Evolutionary conservation across 345 rosid genomes (phyloP).

Genomic region (Hypericum androsaemum): DNA sequence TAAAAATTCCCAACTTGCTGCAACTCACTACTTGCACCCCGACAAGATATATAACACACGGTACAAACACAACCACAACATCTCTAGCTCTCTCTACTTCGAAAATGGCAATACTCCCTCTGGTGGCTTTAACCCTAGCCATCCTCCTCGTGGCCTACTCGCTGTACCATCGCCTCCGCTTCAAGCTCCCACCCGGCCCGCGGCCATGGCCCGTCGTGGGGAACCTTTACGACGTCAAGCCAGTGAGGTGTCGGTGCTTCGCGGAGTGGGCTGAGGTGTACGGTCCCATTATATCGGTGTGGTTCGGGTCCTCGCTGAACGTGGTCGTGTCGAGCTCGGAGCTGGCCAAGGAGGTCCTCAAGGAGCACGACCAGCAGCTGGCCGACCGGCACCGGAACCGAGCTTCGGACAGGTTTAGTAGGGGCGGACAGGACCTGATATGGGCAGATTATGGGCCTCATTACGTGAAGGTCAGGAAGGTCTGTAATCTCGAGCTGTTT

Average conservation of each 20-base stretch:
- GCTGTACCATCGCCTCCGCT: neutral
- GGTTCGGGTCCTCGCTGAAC: slow-evolving; percentile 3
- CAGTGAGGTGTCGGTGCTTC: neutral
- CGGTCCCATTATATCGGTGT: neutral
- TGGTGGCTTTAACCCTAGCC: neutral
- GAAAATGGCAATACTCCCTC: neutral
- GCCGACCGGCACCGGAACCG: neutral
- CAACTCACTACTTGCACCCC: too few species aligned
- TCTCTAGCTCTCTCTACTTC: too few species aligned
- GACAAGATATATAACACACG: too few species aligned
- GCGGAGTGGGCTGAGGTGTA: neutral
- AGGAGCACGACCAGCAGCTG: slow-evolving; percentile 5
- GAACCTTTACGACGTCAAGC: slow-evolving; percentile 2
- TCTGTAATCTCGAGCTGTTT: neutral
- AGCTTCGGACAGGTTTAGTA: neutral
- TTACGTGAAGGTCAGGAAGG: slow-evolving; percentile 1
- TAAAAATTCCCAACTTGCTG: too few species aligned
- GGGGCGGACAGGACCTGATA: neutral
- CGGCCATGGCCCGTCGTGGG: neutral
- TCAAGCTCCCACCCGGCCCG: neutral
- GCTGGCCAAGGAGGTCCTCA: slow-evolving; percentile 3
- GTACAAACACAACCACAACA: neutral
- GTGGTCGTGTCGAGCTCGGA: slow-evolving; percentile 2
- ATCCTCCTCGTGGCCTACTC: neutral
- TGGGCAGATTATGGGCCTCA: slow-evolving; percentile 3